A percentile compares a stretch with the other conserved stretches of the same genome.
Conservation (phyloP, 208 protist genomes). For the Leishmania arabica region DNA sequence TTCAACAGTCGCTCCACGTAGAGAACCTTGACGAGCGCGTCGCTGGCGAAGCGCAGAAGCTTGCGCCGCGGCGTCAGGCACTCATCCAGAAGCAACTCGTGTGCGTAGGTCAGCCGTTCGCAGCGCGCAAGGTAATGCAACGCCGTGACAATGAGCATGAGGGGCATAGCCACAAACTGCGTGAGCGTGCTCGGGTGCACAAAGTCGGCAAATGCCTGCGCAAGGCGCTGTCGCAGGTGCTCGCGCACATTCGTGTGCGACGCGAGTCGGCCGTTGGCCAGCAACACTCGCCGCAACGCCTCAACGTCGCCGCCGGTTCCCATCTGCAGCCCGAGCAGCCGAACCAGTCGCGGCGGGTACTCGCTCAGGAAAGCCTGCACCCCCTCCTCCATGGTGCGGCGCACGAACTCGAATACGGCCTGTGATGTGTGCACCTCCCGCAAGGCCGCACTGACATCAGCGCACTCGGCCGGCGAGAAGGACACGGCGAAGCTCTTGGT, state of each 20-base stretch:
- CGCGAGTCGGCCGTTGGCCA: constrained; percentile 42
- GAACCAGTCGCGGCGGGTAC: constrained; percentile 36
- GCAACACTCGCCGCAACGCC: constrained; percentile 40
- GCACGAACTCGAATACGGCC: constrained; percentile 41
- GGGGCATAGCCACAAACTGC: constrained; percentile 55
- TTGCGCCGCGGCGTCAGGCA: constrained; percentile 27
- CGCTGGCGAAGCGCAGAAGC: constrained; percentile 68
- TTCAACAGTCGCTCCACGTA: constrained; percentile 60
- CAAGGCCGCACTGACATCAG: constrained; percentile 37
- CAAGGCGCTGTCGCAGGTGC: constrained; percentile 46
- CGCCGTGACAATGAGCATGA: constrained; percentile 59
- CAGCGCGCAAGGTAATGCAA: constrained; percentile 41
- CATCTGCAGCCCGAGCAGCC: constrained; percentile 53
- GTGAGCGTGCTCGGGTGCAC: constrained; percentile 23
- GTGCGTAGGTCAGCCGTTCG: constrained; percentile 42
- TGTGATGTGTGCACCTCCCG: constrained; percentile 33
- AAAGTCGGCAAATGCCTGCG: constrained; percentile 27
- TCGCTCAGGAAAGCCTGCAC: constrained; percentile 45
- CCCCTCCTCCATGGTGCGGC: constrained; percentile 47
- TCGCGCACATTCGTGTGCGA: constrained; percentile 43
- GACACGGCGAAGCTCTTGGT: constrained; percentile 45
- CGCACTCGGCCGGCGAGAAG: constrained; percentile 29
- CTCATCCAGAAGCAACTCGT: constrained; percentile 51
- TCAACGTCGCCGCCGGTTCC: constrained; percentile 38
- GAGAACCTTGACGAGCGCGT: constrained; percentile 63